These are phyloP conservation scores for Benincasa hispida DNA, from an alignment of 306 rosid genomes.

Conservation along the genomic window DNA sequence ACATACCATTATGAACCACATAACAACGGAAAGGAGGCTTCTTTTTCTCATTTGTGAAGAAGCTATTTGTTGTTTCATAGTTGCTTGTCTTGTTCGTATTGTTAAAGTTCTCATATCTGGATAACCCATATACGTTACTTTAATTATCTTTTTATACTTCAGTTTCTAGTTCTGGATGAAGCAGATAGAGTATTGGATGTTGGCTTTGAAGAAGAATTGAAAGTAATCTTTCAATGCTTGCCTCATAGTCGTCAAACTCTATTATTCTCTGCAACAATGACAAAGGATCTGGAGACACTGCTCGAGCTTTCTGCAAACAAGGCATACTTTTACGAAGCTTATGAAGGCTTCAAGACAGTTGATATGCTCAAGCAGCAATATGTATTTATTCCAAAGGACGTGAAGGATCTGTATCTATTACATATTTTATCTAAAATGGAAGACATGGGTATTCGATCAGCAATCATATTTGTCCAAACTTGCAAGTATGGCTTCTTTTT, in stretches of 20 bases:
- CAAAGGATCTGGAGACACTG: slow-evolving; percentile 50
- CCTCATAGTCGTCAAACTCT: slow-evolving; percentile 74
- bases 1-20: no score
- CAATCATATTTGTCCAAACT: slow-evolving; percentile 61
- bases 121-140: neutral
- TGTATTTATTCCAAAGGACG: slow-evolving; percentile 48
- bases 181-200: slow-evolving; percentile 84
- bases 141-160: slow-evolving; percentile 1
- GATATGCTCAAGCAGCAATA: slow-evolving; percentile 60
- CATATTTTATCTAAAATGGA: slow-evolving; percentile 64
- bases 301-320: slow-evolving; percentile 56
- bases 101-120: neutral
- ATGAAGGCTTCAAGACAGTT: slow-evolving; percentile 78
- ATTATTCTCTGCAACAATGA: slow-evolving; percentile 75
- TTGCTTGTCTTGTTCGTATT: neutral
- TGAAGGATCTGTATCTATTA: slow-evolving; percentile 70
- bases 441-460: slow-evolving; percentile 61
- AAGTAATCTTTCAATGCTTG: slow-evolving; percentile 56
- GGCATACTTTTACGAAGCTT: slow-evolving; percentile 61
- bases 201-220: slow-evolving; percentile 75
- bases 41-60: neutral
- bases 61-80: neutral
- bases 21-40: neutral
- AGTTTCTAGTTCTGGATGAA: slow-evolving; percentile 90
- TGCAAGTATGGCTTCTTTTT: slow-evolving; percentile 30